Conservation (phyloP, 495 filamentous ascomycete genomes). For the Aeminium ludgeri region DNA sequence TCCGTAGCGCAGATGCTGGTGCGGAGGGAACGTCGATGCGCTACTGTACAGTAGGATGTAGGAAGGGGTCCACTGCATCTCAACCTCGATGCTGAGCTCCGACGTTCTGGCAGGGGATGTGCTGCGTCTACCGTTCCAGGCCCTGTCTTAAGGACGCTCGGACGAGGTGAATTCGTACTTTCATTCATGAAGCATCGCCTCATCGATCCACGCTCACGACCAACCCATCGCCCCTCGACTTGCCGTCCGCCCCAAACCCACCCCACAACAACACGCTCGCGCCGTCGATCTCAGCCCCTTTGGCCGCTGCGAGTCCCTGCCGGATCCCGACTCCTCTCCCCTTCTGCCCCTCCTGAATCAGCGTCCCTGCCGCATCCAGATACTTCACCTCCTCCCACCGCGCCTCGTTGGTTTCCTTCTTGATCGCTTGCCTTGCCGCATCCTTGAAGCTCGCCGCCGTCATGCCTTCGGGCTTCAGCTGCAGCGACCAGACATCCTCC, state of each 20-base stretch:
- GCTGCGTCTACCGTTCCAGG: too few relatives aligned
- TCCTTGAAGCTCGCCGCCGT: constrained; percentile 37
- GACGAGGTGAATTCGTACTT: too few relatives aligned
- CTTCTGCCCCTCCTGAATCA: constrained; percentile 14
- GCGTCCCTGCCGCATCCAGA: constrained; percentile 14
- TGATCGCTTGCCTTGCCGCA: constrained; percentile 17
- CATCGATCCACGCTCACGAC: constrained; percentile 20
- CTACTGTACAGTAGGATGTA: too few relatives aligned
- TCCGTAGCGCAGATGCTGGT: too few relatives aligned
- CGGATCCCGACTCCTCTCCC: constrained; percentile 14
- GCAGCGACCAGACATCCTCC: constrained; percentile 24
- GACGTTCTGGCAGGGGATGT: too few relatives aligned
- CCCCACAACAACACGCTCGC: constrained; percentile 24
- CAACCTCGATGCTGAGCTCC: too few relatives aligned
- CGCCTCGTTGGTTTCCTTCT: constrained; percentile 21
- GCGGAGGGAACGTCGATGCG: too few relatives aligned
- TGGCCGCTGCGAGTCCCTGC: constrained; percentile 16
- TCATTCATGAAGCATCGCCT: too few relatives aligned
- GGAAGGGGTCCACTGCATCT: too few relatives aligned
- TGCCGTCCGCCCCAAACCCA: constrained; percentile 16
- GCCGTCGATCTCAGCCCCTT: constrained; percentile 23
- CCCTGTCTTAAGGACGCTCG: too few relatives aligned
- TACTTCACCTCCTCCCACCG: constrained; percentile 34
- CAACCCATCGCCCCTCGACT: constrained; percentile 21
- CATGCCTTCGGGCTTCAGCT: constrained; percentile 33